Percentiles rank a stretch among this genome's conserved stretches.
Evolutionary conservation across 768 basidiomycete species (phyloP).

Genomic region (Mycena maculata): DNA sequence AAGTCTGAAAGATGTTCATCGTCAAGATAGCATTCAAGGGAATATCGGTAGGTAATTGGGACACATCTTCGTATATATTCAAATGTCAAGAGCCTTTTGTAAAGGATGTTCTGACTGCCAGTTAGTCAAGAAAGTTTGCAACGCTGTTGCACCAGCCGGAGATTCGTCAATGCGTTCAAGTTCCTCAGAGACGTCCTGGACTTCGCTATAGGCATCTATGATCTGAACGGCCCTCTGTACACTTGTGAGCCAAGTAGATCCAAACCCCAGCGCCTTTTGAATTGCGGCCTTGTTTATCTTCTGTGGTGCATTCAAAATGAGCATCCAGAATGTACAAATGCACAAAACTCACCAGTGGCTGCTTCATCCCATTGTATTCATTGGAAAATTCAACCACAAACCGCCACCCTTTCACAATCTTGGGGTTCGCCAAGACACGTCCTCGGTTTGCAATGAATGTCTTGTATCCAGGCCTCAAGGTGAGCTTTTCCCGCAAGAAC

Average conservation of each 20-base stretch:
- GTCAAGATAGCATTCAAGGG: no score
- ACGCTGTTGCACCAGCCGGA: background rate
- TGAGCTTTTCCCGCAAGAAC: background rate
- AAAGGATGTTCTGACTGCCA: background rate
- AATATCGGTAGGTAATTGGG: no score
- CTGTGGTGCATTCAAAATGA: background rate
- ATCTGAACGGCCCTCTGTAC: background rate
- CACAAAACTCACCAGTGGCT: background rate
- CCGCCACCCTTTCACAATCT: background rate
- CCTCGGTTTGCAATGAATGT: background rate
- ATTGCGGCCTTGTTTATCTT: background rate
- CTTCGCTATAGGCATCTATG: background rate
- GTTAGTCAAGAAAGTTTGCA: background rate
- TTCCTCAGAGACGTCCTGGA: background rate
- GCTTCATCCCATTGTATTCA: background rate
- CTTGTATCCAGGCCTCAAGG: background rate
- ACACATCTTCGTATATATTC: no score
- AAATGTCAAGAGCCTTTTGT: background rate
- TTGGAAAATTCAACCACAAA: background rate
- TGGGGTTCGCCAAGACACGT: background rate
- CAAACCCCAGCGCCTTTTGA: background rate
- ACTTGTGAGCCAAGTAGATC: background rate
- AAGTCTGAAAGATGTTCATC: no score
- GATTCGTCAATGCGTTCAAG: background rate
- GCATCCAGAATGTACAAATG: background rate